Percentiles rank a stretch among this genome's conserved stretches.
These are phyloP conservation scores for Magnolia changhungtana DNA, from an alignment of 164 flowering plant species.

Conservation along the genomic window DNA sequence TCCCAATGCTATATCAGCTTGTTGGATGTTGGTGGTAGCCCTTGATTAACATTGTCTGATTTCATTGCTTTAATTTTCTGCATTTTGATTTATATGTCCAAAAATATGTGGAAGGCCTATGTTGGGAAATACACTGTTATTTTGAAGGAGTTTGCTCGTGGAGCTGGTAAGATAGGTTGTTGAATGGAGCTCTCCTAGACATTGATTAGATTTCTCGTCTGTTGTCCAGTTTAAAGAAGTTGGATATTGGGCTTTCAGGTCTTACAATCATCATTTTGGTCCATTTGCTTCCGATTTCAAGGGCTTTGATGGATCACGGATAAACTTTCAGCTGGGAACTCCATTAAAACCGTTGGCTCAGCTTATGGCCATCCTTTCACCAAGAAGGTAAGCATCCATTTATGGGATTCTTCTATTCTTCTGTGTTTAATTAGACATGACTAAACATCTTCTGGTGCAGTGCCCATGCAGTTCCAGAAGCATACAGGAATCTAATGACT, in stretches of 20 bases:
- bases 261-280: conserved; percentile 47
- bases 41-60: no score
- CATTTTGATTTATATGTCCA: conserved; percentile 23
- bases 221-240: neutral
- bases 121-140: conserved; percentile 51
- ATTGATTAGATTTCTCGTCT: neutral
- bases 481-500: conserved; percentile 28
- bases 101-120: conserved; percentile 49
- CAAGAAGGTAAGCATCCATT: conserved; percentile 33
- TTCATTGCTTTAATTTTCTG: no score
- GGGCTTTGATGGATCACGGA: conserved; percentile 26
- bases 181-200: neutral
- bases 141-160: conserved; percentile 51
- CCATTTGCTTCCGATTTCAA: conserved; percentile 57
- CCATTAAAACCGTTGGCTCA: conserved; percentile 60
- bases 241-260: conserved; percentile 28
- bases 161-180: conserved; percentile 39
- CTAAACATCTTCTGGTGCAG: conserved; percentile 13
- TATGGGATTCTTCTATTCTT: neutral
- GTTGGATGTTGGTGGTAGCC: no score
- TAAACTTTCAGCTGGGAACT: conserved; percentile 32
- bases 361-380: conserved; percentile 54
- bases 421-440: neutral
- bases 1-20: no score
- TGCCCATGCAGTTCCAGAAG: conserved; percentile 35